Evolutionary conservation across 192 early-diverging fungal genomes (phyloP).

Genomic region (Backusella macrospora): DNA sequence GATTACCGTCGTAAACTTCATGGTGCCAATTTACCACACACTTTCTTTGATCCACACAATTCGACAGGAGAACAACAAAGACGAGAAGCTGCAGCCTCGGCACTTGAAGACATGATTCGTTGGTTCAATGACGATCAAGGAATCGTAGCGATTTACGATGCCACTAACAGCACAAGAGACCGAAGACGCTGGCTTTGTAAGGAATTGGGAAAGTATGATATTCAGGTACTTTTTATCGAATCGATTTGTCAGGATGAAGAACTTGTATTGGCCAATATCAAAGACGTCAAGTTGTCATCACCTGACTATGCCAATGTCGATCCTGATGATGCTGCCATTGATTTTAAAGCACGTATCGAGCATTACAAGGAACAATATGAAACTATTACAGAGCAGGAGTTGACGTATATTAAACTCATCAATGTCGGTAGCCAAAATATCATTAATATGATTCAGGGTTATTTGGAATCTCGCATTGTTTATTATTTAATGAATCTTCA

Average conservation of each 20-base stretch:
- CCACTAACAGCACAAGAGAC: conserved; percentile 92
- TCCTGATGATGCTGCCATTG: conserved; percentile 82
- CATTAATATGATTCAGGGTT: conserved; percentile 94
- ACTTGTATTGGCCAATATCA: conserved; percentile 89
- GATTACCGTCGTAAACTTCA: conserved; percentile 93
- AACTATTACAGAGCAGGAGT: conserved; percentile 72
- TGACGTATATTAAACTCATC: conserved; percentile 93
- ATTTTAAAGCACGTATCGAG: conserved; percentile 89
- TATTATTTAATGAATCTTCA: conserved; percentile 99
- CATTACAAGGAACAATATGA: conserved; percentile 95
- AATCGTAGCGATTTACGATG: conserved; percentile 96
- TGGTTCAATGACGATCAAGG: conserved; percentile 87
- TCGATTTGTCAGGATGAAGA: conserved; percentile 91
- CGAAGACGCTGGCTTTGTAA: conserved; percentile 76
- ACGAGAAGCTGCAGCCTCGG: conserved; percentile 77
- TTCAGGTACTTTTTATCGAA: conserved; percentile 97
- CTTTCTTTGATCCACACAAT: conserved; percentile 93
- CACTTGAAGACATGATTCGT: conserved; percentile 88
- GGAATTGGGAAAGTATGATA: conserved; percentile 67
- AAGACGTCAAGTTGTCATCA: conserved; percentile 92
- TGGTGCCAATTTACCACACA: conserved; percentile 79
- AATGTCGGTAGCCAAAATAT: conserved; percentile 91
- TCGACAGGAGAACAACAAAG: conserved; percentile 69
- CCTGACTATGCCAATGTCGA: conserved; percentile 94
- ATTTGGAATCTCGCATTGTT: conserved; percentile 94